A percentile compares a stretch with the other conserved stretches of the same genome.
Conservation (phyloP, 371 early-diverging fungal genomes). For the Mortierella sp. region DNA sequence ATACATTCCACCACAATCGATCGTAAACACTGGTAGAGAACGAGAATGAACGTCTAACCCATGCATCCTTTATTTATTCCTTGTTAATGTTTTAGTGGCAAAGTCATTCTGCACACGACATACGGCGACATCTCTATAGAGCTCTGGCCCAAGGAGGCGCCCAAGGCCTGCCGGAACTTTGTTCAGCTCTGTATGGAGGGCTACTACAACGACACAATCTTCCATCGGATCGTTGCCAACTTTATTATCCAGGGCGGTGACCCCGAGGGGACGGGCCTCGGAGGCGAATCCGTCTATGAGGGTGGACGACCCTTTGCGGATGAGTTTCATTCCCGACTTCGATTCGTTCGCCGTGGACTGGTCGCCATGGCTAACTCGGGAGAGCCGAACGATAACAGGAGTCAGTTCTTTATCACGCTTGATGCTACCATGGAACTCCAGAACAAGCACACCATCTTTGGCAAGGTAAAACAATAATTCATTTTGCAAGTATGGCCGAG, state of each 20-base stretch:
- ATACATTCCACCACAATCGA: no score
- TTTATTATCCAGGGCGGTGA: conserved; percentile 99
- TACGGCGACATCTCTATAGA: conserved; percentile 93
- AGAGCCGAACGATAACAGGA: conserved; percentile 77
- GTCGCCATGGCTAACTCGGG: conserved; percentile 94
- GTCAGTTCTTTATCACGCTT: conserved; percentile 96
- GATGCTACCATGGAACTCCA: conserved; percentile 89
- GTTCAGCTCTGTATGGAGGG: conserved; percentile 90
- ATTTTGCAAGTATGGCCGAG: no score
- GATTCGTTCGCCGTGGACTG: conserved; percentile 90
- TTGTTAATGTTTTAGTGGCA: conserved; percentile 70
- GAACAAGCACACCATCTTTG: conserved; percentile 92
- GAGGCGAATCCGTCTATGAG: conserved; percentile 90
- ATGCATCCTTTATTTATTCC: neutral
- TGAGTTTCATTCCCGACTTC: conserved; percentile 92
- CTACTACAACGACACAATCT: conserved; percentile 87
- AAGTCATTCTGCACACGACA: conserved; percentile 90
- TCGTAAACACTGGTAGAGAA: neutral
- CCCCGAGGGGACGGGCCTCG: conserved; percentile 89
- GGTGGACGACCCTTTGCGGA: conserved; percentile 84
- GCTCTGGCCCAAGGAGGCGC: conserved; percentile 94
- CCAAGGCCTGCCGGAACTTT: conserved; percentile 93
- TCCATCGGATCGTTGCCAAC: conserved; percentile 89
- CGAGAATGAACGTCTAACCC: neutral
- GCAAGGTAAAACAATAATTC: no score